Conservation (phyloP, 306 rosid genomes). For the Carpinus fangiana region DNA sequence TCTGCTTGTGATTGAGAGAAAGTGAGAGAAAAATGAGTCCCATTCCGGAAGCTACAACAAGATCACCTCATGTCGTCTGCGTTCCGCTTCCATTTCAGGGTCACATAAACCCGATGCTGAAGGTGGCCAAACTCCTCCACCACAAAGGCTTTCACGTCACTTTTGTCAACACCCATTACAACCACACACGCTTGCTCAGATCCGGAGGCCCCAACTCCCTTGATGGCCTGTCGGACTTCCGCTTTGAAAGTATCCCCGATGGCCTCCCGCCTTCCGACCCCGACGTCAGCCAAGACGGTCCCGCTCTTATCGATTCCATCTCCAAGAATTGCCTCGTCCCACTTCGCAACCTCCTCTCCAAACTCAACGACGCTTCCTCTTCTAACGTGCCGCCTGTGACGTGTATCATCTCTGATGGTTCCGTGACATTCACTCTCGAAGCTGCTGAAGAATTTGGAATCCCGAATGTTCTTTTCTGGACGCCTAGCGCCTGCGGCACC, state of each 20-base stretch:
- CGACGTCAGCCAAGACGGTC: conserved; percentile 10
- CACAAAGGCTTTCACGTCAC: conserved; percentile 25
- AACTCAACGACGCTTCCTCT: conserved; percentile 1
- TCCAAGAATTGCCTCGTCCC: conserved; percentile 3
- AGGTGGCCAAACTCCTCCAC: conserved; percentile 20
- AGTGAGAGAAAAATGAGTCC: no score
- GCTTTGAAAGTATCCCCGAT: conserved; percentile 14
- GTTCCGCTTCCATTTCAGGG: no score
- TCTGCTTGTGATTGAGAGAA: no score
- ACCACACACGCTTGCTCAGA: conserved; percentile 9
- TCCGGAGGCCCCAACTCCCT: conserved; percentile 15
- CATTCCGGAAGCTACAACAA: no score
- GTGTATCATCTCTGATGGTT: conserved; percentile 11
- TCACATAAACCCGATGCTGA: conserved; percentile 4
- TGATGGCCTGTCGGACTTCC: conserved; percentile 12
- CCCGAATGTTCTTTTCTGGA: conserved; percentile 6
- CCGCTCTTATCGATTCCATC: conserved; percentile 14
- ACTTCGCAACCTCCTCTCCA: neutral
- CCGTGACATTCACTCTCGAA: neutral
- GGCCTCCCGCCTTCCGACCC: conserved; percentile 18
- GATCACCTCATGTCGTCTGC: no score
- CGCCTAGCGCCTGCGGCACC: conserved; percentile 1
- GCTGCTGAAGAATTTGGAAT: conserved; percentile 22
- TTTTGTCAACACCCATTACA: conserved; percentile 6
- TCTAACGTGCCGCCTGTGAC: conserved; percentile 7